These are phyloP conservation scores for Dactylonectria macrodidyma DNA, from an alignment of 2,329 filamentous ascomycete species.

Conservation along the genomic window DNA sequence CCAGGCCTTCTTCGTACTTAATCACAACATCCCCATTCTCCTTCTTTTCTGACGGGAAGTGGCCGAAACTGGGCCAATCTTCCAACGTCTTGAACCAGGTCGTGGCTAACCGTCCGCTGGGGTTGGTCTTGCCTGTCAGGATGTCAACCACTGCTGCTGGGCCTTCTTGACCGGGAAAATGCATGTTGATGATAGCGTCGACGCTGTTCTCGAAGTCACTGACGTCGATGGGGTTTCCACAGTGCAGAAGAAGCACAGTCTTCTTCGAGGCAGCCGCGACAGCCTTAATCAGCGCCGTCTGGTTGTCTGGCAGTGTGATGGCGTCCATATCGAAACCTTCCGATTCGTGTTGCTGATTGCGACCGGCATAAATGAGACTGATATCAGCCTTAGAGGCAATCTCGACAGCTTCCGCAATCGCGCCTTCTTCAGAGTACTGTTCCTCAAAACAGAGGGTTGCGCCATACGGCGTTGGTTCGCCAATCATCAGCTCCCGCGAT, in stretches of 20 bases:
- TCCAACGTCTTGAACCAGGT: slow-evolving; percentile 37
- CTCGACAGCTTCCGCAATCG: slow-evolving; percentile 28
- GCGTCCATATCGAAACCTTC: slow-evolving; percentile 36
- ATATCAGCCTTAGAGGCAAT: slow-evolving; percentile 16
- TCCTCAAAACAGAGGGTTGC: slow-evolving; percentile 37
- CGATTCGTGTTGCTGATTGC: slow-evolving; percentile 36
- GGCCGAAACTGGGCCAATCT: slow-evolving; percentile 29
- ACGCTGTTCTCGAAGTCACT: slow-evolving; percentile 29
- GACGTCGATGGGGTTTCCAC: slow-evolving; percentile 35
- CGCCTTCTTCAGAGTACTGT: slow-evolving; percentile 24
- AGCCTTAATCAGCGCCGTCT: slow-evolving; percentile 28
- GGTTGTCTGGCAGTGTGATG: slow-evolving; percentile 31
- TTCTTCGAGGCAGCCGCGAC: slow-evolving; percentile 29
- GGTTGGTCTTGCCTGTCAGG: slow-evolving; percentile 22
- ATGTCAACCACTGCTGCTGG: slow-evolving; percentile 28
- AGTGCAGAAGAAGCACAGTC: slow-evolving; percentile 32
- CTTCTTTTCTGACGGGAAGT: slow-evolving; percentile 30
- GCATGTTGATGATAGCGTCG: slow-evolving; percentile 31
- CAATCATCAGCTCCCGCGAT: slow-evolving; percentile 7
- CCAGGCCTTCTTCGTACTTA: slow-evolving; percentile 29
- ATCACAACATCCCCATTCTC: slow-evolving; percentile 10
- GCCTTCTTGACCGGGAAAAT: slow-evolving; percentile 38
- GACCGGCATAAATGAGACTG: slow-evolving; percentile 33
- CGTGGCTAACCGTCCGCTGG: slow-evolving; percentile 30
- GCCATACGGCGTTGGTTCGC: slow-evolving; percentile 30